Percentiles rank a stretch among this genome's conserved stretches.
These are phyloP conservation scores for Heterococcus sp. DNA, from an alignment of 108 stramenopile species.

Conservation along the genomic window DNA sequence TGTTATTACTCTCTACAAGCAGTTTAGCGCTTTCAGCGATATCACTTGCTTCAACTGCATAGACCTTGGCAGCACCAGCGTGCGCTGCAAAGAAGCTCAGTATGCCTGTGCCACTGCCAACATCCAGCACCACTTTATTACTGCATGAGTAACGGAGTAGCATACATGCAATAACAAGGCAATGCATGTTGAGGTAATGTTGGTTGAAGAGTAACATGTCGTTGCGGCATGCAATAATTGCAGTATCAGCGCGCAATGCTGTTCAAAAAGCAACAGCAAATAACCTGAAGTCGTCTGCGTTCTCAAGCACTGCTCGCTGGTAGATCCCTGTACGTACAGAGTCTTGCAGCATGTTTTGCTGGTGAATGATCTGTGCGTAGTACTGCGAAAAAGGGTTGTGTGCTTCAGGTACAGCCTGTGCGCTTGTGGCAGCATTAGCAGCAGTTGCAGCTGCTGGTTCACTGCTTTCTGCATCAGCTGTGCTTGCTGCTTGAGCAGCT, in stretches of 20 bases:
- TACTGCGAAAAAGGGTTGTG: slow-evolving; percentile 40
- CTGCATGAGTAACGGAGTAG: neutral
- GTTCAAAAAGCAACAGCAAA: too few species aligned
- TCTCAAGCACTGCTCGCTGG: slow-evolving; percentile 56
- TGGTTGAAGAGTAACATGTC: too few species aligned
- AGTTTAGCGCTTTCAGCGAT: slow-evolving; percentile 53
- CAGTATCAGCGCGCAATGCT: too few species aligned
- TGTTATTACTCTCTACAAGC: slow-evolving; percentile 45
- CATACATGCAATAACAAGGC: too few species aligned
- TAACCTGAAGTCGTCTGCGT: slow-evolving; percentile 54
- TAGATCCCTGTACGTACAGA: slow-evolving; percentile 62
- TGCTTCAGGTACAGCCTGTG: neutral
- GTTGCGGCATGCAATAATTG: too few species aligned
- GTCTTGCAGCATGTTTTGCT: slow-evolving; percentile 47
- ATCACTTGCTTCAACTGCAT: slow-evolving; percentile 65
- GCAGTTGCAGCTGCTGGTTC: neutral
- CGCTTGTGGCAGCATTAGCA: neutral
- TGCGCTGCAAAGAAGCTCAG: slow-evolving; percentile 66
- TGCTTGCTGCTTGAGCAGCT: too few species aligned
- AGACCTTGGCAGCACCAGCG: slow-evolving; percentile 61
- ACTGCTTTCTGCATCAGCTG: neutral
- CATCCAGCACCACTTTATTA: slow-evolving; percentile 65
- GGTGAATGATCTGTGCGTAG: slow-evolving; percentile 41
- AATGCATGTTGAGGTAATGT: too few species aligned
- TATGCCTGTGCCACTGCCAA: slow-evolving; percentile 66